Base-by-base conservation (phyloP, 345 rosid genomes). In the Citrus sp. region DNA sequence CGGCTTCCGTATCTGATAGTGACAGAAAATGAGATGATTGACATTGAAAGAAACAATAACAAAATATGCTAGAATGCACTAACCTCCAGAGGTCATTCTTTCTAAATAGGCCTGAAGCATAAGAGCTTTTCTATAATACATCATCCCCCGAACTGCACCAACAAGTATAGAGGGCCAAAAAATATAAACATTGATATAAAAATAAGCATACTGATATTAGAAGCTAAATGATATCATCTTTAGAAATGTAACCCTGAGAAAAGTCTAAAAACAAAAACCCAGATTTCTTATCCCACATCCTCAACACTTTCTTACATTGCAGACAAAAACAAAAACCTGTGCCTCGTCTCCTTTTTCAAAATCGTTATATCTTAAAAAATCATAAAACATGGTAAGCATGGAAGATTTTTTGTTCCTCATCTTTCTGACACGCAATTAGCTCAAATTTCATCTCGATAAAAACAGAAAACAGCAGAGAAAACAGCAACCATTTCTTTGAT, bases 71-170 rank as follows among this genome's bases (percentile, higher is more conserved):
- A 71, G 40, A 67, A 80, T 21, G 71, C 65, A 56, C 92, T 40
- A 74, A 95, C 99, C 99, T 88, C 91, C 89, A 71, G 85, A 77
- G 68, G 81, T 79, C 77, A 73, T 81, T 85, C 94, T 90, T 82
- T 95, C 99, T 86, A 95, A 83, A 86, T 90, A 91, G 58, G 90
- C 80, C 74, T 92, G 99, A 85, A 95, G 99, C 97, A 95, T 92
- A 72, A 95, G 88, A 69, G 99, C 98, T 81, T 94, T 95, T 84
- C 99, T 92, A 67, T 95, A 95, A 88, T 95, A 95, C 99, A 95
- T 95, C 99, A 95, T 95, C 74, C 99, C 99, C 71, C 99, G 99
- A 84, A 95, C 99, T 95, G 90, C 78, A 87, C 13, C 16, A 46
- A 46, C 51, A 46, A 46, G 51, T 46, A 46, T 3, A 46, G 4